Base-by-base conservation (phyloP, 306 rosid genomes). In the Quercus wislizeni region DNA sequence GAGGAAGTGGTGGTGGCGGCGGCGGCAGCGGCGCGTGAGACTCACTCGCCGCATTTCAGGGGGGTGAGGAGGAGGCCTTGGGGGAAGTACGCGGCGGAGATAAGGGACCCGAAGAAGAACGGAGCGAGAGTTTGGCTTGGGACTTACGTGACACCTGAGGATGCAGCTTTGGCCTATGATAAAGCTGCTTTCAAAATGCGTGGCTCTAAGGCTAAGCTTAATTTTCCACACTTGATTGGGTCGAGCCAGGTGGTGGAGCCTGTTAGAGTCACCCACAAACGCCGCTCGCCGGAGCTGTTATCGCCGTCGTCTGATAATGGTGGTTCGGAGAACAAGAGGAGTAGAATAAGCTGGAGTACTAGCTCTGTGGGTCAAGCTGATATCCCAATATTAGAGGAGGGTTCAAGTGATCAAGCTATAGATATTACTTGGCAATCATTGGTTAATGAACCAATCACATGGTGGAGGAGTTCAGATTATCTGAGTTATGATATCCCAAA, bases 21-120 rank as follows among this genome's bases (percentile, higher is more conserved):
- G 14, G 18, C 0, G 9, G 70, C 0, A 6, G 70, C 3, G 20
- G 79, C 25, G 14, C n/a, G 73, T 69, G 79, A 9, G 0, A 3
- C 1, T 18, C 79, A 69, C 61, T 75, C 14, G 71, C 27, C 63
- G 67, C 75, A 68, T 0, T 90, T 69, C 65, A 81, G 86, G 10
- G 93, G 93, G 2, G 93, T 90, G 23, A 73, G 90, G 67, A 65
- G 85, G 78, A 82, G 93, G 77, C 93, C 90, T 0, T 88, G 93
- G 90, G 93, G 91, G 0, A 88, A 82, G 33, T 90, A 82, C 51
- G 93, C 87, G 2, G 91, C 91, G 0, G 90, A 90, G 85, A 90
- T 90, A 55, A 90, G 93, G 6, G 91, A 88, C 20, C 72, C 85
- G 0, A 82, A 79, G 76, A 84, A 62, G 46, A 85, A 84, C 4